Conservation (phyloP, 768 basidiomycete genomes). For the Macrolepiota fuliginosa region DNA sequence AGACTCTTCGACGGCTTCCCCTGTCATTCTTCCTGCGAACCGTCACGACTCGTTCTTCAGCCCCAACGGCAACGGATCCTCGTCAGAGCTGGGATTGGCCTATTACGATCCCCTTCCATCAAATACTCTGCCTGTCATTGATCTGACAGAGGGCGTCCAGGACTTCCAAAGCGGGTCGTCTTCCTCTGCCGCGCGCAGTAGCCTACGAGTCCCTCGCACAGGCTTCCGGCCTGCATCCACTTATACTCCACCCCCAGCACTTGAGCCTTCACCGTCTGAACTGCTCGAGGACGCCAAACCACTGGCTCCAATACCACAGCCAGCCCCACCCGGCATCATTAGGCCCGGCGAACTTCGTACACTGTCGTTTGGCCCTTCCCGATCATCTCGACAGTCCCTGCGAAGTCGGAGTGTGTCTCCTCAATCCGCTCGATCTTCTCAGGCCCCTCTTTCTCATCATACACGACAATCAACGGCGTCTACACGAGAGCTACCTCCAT, state of each 20-base stretch:
- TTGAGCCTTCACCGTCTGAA: conserved; percentile 26
- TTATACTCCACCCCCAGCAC: conserved; percentile 29
- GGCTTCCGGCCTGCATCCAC: conserved; percentile 26
- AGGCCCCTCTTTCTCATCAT: conserved; percentile 22
- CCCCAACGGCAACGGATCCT: conserved; percentile 23
- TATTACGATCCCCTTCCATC: conserved; percentile 26
- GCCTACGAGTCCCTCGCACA: not conserved
- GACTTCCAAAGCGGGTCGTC: not conserved
- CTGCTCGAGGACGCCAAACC: conserved; percentile 31
- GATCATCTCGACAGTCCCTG: conserved; percentile 22
- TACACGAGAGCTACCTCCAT: conserved; percentile 29
- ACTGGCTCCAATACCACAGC: conserved; percentile 15
- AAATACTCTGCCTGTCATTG: conserved; percentile 15
- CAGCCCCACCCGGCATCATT: not conserved
- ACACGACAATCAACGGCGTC: conserved; percentile 20
- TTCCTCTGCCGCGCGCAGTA: not conserved
- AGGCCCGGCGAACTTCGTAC: conserved; percentile 18
- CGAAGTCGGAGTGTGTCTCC: conserved; percentile 23
- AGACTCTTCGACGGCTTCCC: conserved; percentile 23
- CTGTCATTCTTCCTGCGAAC: conserved; percentile 29
- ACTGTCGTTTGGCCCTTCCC: conserved; percentile 23
- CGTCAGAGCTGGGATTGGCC: conserved; percentile 29
- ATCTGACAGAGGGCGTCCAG: conserved; percentile 3
- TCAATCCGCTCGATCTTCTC: conserved; percentile 31
- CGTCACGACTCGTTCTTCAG: conserved; percentile 25